Percentiles rank a stretch among this genome's conserved stretches.
Conservation (phyloP, 139 green algal species). For the Pseudopediastrum boryanum region DNA sequence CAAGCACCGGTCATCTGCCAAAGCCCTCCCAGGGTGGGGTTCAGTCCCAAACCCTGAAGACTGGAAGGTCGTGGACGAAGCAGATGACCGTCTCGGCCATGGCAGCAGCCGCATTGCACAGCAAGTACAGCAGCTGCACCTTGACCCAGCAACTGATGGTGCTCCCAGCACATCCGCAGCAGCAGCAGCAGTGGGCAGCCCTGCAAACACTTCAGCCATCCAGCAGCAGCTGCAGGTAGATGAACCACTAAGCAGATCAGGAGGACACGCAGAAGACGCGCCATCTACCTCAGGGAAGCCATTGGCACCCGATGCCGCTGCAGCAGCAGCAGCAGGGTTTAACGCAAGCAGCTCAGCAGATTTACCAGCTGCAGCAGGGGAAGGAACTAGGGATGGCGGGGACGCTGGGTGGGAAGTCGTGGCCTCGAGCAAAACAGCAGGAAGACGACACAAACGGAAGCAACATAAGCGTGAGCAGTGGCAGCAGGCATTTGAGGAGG, state of each 20-base stretch:
- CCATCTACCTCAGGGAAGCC: neutral
- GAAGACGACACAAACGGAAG: conserved; percentile 44
- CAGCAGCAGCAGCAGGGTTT: conserved; percentile 1
- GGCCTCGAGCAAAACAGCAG: conserved; percentile 45
- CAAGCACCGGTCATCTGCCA: conserved; percentile 11
- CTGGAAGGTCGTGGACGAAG: conserved; percentile 80
- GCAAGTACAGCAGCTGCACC: conserved; percentile 45
- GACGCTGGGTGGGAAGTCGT: conserved; percentile 60
- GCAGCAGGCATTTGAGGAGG: conserved; percentile 37
- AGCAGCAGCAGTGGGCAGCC: no score
- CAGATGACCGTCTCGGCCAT: conserved; percentile 60
- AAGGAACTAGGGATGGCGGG: conserved; percentile 27
- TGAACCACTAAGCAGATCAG: neutral
- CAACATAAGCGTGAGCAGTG: conserved; percentile 7
- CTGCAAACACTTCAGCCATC: neutral
- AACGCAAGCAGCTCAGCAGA: no score
- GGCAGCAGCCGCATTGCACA: conserved; percentile 45
- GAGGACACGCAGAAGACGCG: neutral
- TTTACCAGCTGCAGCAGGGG: conserved; percentile 19
- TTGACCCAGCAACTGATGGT: no score
- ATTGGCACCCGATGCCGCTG: neutral
- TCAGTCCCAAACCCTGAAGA: conserved; percentile 65
- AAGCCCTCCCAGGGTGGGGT: conserved; percentile 83
- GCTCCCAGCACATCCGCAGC: neutral
- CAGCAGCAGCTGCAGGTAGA: neutral